Percentiles rank a stretch among this genome's conserved stretches.
Conservation (phyloP, 768 basidiomycete genomes). For the Pholiota microspora region DNA sequence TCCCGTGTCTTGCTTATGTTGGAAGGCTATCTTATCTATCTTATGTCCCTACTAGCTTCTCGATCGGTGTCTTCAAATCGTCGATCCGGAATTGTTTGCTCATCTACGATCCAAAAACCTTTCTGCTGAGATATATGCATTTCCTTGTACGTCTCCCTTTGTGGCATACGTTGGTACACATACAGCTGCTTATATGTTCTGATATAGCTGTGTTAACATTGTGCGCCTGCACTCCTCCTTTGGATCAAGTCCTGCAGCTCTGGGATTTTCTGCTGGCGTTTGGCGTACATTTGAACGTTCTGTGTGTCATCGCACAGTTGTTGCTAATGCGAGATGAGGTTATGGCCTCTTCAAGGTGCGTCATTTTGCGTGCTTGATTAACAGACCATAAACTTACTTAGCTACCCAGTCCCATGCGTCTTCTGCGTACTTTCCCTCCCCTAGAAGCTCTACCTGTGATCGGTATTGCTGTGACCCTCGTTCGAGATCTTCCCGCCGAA, state of each 20-base stretch:
- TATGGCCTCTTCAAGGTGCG: slow-evolving; percentile 83
- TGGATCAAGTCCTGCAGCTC: slow-evolving; percentile 90
- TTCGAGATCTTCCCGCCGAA: slow-evolving; percentile 84
- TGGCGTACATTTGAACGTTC: slow-evolving; percentile 93
- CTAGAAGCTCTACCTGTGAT: slow-evolving; percentile 86
- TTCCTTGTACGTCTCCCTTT: slow-evolving; percentile 68
- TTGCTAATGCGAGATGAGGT: slow-evolving; percentile 88
- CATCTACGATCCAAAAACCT: slow-evolving; percentile 88
- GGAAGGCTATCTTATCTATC: no score
- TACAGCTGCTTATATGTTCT: background rate
- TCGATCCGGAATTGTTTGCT: slow-evolving; percentile 83
- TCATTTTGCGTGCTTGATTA: background rate
- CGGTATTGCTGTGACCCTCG: slow-evolving; percentile 90
- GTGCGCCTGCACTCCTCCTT: slow-evolving; percentile 94
- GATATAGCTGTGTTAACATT: slow-evolving; percentile 82
- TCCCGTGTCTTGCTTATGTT: slow-evolving; percentile 1
- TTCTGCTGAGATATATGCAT: slow-evolving; percentile 95
- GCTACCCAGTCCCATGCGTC: slow-evolving; percentile 79
- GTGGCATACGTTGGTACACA: background rate
- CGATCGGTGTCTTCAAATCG: slow-evolving; percentile 87
- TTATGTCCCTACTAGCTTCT: slow-evolving; percentile 66
- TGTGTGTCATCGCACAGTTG: slow-evolving; percentile 96
- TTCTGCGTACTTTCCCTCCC: slow-evolving; percentile 91
- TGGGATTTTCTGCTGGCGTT: slow-evolving; percentile 99
- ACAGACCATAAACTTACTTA: slow-evolving; percentile 3